Evolutionary conservation across 116 monocot species (phyloP).

Genomic region (Zostera marina): DNA sequence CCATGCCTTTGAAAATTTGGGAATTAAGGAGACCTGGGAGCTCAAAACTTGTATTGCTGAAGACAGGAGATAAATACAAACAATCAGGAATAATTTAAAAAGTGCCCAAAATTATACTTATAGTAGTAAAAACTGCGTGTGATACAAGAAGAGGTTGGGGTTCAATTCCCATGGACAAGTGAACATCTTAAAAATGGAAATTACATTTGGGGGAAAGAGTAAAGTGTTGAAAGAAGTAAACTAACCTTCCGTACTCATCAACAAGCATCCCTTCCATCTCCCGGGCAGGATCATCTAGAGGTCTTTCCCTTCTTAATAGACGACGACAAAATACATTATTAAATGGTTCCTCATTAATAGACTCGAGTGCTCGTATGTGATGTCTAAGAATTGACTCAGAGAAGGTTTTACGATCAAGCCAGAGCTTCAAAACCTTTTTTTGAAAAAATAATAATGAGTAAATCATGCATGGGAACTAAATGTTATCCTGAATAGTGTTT

Average conservation of each 20-base stretch:
- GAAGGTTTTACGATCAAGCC: constrained; percentile 79
- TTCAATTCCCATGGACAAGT: too few species aligned
- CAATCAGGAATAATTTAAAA: background rate
- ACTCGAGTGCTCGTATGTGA: constrained; percentile 75
- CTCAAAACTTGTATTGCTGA: constrained; percentile 83
- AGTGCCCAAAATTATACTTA: background rate
- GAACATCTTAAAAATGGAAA: too few species aligned
- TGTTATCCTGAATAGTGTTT: too few species aligned
- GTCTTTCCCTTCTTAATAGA: constrained; percentile 58
- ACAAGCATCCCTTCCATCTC: constrained; percentile 99
- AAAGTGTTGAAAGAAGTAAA: constrained; percentile 5
- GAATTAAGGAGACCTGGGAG: constrained; percentile 50
- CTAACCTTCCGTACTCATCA: constrained; percentile 95
- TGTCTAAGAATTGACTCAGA: constrained; percentile 53
- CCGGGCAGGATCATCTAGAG: constrained; percentile 71
- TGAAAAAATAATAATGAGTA: constrained; percentile 2
- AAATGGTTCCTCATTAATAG: constrained; percentile 37
- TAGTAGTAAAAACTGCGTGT: too few species aligned
- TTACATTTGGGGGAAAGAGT: background rate
- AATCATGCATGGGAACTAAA: background rate
- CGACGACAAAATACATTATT: constrained; percentile 40
- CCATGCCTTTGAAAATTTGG: constrained; percentile 44
- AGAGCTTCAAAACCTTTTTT: constrained; percentile 74
- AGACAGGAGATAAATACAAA: background rate
- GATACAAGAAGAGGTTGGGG: too few species aligned